Base-by-base conservation (phyloP, 2,329 filamentous ascomycete genomes). In the Monascus ruber region DNA sequence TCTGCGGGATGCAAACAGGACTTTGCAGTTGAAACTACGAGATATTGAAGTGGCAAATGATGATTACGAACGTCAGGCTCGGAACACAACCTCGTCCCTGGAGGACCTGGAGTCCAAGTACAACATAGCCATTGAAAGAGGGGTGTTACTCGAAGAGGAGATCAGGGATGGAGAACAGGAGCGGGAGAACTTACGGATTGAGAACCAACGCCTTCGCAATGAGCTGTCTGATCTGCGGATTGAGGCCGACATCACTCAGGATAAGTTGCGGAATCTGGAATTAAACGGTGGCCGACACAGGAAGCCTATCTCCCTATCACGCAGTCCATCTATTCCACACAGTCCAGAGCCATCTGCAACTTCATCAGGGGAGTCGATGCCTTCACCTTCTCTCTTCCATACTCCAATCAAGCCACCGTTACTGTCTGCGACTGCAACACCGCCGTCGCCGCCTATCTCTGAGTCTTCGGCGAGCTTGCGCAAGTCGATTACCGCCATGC, bases 41-140 rank as follows among this genome's bases (percentile, higher is more conserved):
- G 91, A 98, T 61, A 94, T 89, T 52, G 91, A 98, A 65, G 91
- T 98, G 40, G 86, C 85, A 59, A 98, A 96, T 66, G 91, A 98
- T 70, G 91, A 98, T 63, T 95, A 89, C 59, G 91, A 98, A 69
- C 81, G 87, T 49, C 89, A 96, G 67, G 89, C 91, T 50, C 81
- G 91, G 52, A 91, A 95, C 63, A 95, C 89, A 26, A 88, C 86
- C 29, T 95, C 88, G 34, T 95, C 89, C 37, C 76, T 96, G 45
- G 91, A 98, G 65, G 91, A 98, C 58, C 73, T 98, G 62, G 91
- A 98, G 65, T 89, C 84, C 46, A 98, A 96, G 64, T 95, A 91
- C 64, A 96, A 95, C 60, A 77, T 93, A 41, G 79, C 88, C 4
- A 93, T 98, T 51, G 91, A 98, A 66, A 75, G 89, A 39, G 80